A percentile compares a stretch with the other conserved stretches of the same genome.
These are phyloP conservation scores for Cryphonectria parasitica DNA, from an alignment of 2,329 filamentous ascomycete species.

Conservation along the genomic window DNA sequence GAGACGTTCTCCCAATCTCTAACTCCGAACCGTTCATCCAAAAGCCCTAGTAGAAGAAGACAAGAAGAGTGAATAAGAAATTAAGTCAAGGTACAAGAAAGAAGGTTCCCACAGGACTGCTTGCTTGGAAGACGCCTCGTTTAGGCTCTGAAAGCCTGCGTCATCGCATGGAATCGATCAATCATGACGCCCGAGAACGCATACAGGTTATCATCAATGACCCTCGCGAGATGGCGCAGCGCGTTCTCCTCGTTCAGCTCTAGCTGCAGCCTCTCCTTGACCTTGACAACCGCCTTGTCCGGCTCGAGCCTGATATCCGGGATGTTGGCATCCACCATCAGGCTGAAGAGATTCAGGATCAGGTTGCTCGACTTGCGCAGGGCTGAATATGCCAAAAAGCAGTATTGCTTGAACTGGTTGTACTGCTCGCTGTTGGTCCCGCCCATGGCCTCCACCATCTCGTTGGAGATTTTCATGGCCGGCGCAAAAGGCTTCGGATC, in stretches of 20 bases:
- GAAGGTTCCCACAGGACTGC: not conserved
- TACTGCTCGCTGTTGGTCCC: constrained; percentile 82
- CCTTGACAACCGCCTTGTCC: constrained; percentile 92
- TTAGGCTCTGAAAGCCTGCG: constrained; percentile 85
- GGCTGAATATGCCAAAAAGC: constrained; percentile 91
- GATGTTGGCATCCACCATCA: constrained; percentile 98
- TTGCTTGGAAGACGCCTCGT: not conserved
- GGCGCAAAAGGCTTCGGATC: constrained; percentile 98
- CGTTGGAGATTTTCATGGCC: constrained; percentile 93
- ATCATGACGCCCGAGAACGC: constrained; percentile 93
- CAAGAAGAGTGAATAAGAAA: too few species aligned
- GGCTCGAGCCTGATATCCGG: constrained; percentile 91
- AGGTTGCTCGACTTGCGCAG: constrained; percentile 87
- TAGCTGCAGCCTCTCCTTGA: constrained; percentile 90
- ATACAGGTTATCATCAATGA: constrained; percentile 89
- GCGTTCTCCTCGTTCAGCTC: constrained; percentile 93
- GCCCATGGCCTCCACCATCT: constrained; percentile 99
- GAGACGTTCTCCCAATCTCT: not conserved
- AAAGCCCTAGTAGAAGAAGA: not conserved
- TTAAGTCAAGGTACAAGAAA: not conserved
- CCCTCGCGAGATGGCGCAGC: constrained; percentile 80
- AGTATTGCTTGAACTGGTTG: constrained; percentile 89
- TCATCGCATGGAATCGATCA: constrained; percentile 90
- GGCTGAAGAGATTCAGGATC: constrained; percentile 90
- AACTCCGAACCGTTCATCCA: not conserved